phyloP scores from a whole-genome alignment of 2,329 filamentous ascomycete genomes.

The Rosellinia necatrix region DNA sequence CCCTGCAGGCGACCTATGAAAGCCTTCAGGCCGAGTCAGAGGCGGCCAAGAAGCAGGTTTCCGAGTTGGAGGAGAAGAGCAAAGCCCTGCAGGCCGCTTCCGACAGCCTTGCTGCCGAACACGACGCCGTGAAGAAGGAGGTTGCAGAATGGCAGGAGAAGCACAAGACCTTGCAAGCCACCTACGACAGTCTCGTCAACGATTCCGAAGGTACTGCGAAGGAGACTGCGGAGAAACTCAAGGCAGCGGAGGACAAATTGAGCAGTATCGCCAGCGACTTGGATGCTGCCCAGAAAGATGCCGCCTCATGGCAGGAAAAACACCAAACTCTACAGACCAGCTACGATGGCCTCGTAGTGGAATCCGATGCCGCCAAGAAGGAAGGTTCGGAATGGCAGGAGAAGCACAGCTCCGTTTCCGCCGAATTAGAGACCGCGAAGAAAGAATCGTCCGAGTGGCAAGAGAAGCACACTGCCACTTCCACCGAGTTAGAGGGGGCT shows the following conservation, averaged over 20 bases:
- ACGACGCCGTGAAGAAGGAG: slow-evolving; percentile 31
- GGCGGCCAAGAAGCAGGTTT: slow-evolving; percentile 27
- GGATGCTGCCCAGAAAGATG: slow-evolving; percentile 38
- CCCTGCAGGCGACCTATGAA: slow-evolving; percentile 22
- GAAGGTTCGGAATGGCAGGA: slow-evolving; percentile 29
- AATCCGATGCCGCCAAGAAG: slow-evolving; percentile 34
- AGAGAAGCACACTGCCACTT: slow-evolving; percentile 29
- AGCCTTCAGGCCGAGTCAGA: slow-evolving; percentile 32
- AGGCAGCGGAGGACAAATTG: slow-evolving; percentile 26
- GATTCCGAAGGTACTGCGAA: slow-evolving; percentile 33
- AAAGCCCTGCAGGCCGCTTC: slow-evolving; percentile 5
- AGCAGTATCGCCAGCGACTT: slow-evolving; percentile 39
- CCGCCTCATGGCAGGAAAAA: slow-evolving; percentile 30
- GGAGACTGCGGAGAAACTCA: slow-evolving; percentile 29
- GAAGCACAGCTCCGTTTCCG: slow-evolving; percentile 27
- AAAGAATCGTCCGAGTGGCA: slow-evolving; percentile 38
- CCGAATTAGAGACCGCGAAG: slow-evolving; percentile 40
- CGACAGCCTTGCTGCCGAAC: slow-evolving; percentile 6
- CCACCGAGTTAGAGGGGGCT: slow-evolving; percentile 32
- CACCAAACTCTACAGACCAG: slow-evolving; percentile 16
- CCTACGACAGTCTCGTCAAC: slow-evolving; percentile 29
- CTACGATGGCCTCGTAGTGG: slow-evolving; percentile 20
- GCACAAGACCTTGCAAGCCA: slow-evolving; percentile 30
- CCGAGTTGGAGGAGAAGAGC: slow-evolving; percentile 18
- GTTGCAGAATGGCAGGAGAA: slow-evolving; percentile 32